Base-by-base conservation (phyloP, 129 eudicot genomes). In the Helichrysum umbraculigerum region DNA sequence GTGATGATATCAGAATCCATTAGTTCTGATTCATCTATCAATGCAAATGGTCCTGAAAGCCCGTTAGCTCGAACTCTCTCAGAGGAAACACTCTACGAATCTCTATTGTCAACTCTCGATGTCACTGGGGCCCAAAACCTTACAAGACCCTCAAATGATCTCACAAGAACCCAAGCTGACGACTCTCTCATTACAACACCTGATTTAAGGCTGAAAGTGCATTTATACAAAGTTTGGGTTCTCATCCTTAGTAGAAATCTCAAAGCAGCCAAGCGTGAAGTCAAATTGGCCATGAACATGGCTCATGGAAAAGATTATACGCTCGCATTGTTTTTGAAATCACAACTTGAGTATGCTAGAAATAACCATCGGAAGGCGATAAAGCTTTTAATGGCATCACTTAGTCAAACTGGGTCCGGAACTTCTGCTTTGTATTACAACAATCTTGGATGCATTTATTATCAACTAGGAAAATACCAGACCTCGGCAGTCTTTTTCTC, bases 241-340 rank as follows among this genome's bases (percentile, higher is more conserved):
- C 88, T 93, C 28, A 86, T 90, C 20, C 86, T 93, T 44, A 84
- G 86, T 14, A 78, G 98, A 76, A 91, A 89, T 73, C 90, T 87
- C 4, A 88, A 93, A 86, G 93, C 96, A 57, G 98, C 97, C 35
- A 93, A 91, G 81, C 93, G 91, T 60, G 98, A 93, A 81, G 90
- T 91, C 58, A 93, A 90, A 85, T 69, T 87, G 90, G 97, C 96
- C 34, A 88, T 90, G 96, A 90, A 90, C 57, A 68, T 88, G 68
- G 92, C 96, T 7, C 91, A 88, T 41, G 97, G 91, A 2, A 85
- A 88, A 75, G 97, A 93, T 83, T 81, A 89, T 80, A 79, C 93
- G 41, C 84, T 86, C 72, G 92, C 96, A 10, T 82, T 93, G 60
- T 88, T 88, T 81, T 80, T 93, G 69, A 93, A 91, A 74, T 93